Base-by-base conservation (phyloP, 2,329 filamentous ascomycete genomes). In the Curvularia eragrostidis region DNA sequence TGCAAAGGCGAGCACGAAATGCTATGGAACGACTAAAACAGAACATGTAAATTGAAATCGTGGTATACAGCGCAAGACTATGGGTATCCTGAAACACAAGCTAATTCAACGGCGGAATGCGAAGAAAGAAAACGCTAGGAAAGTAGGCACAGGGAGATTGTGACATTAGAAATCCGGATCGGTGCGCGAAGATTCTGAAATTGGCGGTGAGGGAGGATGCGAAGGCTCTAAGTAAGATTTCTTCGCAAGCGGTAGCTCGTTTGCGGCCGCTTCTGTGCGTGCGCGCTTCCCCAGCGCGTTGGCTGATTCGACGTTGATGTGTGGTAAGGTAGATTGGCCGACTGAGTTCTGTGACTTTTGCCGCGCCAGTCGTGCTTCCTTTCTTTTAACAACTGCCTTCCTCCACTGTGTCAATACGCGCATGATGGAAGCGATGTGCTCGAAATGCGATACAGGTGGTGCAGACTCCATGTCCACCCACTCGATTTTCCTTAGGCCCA, bases 381-480 rank as follows among this genome's bases (percentile, higher is more conserved):
- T 63, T 23, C 54, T 67, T 56, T 56, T 68, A 15, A 54, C 48
- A 3, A 73, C 41, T 13, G 72, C 50, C 32, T 62, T 72, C 53
- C 68, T 74, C 74, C 74, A 76, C 47, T 74, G 65, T 10, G 59
- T 53, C 21, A 68, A 54, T 1, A 64, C 70, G 48, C 62, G 68
- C 51, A 71, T 55, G 1, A 70, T 67, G 10, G 75, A 54, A 8
- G 70, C 62, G 15, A 68, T 62, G 8, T 68, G 66, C 30, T 72
- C 64, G 39, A 75, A 75, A 18, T 67, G 62, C 6, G 69, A 64
- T 0, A 61, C 65, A 1, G 65, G 62, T 2, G 56, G 58, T 3
- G 72, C 68, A 6, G 69, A 62, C 47, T 67, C 65, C 46, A 75
- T 63, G 1, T 62, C 65, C 3, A 75, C 30, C 71, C 74, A 77